Percentiles rank a stretch among this genome's conserved stretches.
phyloP scores from a whole-genome alignment of 2,329 filamentous ascomycete genomes.

The Dactylonectria estremocensis region DNA sequence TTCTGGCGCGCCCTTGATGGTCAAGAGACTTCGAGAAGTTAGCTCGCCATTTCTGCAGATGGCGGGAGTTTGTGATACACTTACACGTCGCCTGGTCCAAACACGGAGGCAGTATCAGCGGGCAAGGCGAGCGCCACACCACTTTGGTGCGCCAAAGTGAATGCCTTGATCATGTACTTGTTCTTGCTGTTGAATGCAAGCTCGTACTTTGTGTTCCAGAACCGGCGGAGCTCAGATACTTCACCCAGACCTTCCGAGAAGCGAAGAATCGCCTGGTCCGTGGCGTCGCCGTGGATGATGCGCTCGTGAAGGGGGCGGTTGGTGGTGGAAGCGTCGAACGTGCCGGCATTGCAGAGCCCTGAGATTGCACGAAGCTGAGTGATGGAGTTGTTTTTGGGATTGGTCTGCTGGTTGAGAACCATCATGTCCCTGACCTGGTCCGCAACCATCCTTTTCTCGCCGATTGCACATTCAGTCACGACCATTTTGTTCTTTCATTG shows the following conservation, averaged over 20 bases:
- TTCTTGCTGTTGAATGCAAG: slow-evolving; percentile 87
- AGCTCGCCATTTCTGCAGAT: not conserved
- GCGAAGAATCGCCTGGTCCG: slow-evolving; percentile 81
- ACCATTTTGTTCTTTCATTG: slow-evolving; percentile 77
- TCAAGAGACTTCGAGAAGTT: slow-evolving; percentile 64
- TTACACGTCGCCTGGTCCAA: slow-evolving; percentile 28
- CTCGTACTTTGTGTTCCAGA: slow-evolving; percentile 78
- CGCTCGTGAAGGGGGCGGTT: slow-evolving; percentile 72
- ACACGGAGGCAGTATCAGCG: slow-evolving; percentile 22
- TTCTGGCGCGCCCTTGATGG: slow-evolving; percentile 86
- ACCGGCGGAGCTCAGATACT: slow-evolving; percentile 71
- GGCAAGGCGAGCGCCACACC: slow-evolving; percentile 54
- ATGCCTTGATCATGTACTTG: slow-evolving; percentile 83
- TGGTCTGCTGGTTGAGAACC: slow-evolving; percentile 41
- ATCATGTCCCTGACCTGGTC: slow-evolving; percentile 65
- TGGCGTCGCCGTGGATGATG: slow-evolving; percentile 81
- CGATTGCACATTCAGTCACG: slow-evolving; percentile 78
- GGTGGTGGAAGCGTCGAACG: slow-evolving; percentile 78
- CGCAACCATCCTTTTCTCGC: slow-evolving; percentile 62
- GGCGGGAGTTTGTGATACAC: not conserved
- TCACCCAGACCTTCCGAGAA: slow-evolving; percentile 74
- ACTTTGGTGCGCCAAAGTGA: slow-evolving; percentile 59
- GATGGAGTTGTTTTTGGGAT: slow-evolving; percentile 59
- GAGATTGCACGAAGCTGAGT: slow-evolving; percentile 73
- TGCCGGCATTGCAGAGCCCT: slow-evolving; percentile 81